phyloP scores from a whole-genome alignment of 768 basidiomycete species.

The Tricholoma sp. region DNA sequence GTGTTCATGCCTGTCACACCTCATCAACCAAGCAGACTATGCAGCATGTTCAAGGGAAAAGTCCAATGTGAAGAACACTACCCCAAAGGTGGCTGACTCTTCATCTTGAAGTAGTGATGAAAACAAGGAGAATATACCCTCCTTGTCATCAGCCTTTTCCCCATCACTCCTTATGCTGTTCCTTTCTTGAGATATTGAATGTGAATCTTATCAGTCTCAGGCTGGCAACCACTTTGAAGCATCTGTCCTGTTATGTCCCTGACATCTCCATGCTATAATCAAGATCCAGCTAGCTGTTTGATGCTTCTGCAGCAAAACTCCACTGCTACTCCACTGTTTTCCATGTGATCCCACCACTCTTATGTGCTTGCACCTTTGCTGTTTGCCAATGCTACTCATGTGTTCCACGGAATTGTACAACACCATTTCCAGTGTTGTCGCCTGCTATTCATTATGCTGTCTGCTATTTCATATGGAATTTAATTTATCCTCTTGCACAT shows the following conservation, averaged over 20 bases:
- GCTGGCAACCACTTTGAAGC: neutral
- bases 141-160: neutral
- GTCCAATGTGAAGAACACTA: neutral
- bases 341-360: no score
- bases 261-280: neutral
- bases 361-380: no score
- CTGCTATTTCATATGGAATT: no score
- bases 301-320: no score
- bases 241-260: neutral
- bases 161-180: neutral
- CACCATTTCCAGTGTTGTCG: no score
- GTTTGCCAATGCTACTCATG: no score
- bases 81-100: neutral
- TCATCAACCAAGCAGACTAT: neutral
- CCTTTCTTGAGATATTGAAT: neutral
- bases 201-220: neutral
- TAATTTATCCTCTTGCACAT: no score
- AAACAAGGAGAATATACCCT: neutral
- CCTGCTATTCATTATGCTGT: no score
- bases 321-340: no score
- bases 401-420: no score
- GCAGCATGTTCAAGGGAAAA: neutral
- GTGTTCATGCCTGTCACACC: neutral
- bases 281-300: no score
- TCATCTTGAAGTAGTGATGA: neutral